Conservation (phyloP, 805 yeast species). For the Candida maris region DNA sequence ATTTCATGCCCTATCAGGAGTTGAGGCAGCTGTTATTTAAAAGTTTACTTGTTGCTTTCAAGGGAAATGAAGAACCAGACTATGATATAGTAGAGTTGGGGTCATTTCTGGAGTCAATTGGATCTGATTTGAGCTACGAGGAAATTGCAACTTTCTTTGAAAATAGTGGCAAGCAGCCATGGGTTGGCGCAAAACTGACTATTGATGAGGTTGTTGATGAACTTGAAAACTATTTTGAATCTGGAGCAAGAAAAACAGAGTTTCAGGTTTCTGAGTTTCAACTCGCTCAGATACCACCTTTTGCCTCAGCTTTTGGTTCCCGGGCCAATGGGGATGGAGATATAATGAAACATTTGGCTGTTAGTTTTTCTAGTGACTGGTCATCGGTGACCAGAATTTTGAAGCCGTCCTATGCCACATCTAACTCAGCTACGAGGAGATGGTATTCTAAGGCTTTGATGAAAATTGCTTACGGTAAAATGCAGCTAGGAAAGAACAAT, state of each 20-base stretch:
- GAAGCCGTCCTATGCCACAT: constrained; percentile 68
- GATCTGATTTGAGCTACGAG: constrained; percentile 51
- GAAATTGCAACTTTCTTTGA: constrained; percentile 54
- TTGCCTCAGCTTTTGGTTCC: constrained; percentile 48
- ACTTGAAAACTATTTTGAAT: constrained; percentile 41
- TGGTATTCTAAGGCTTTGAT: constrained; percentile 86
- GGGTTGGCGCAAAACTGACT: constrained; percentile 52
- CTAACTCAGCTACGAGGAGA: constrained; percentile 76
- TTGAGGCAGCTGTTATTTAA: constrained; percentile 71
- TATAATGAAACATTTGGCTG: constrained; percentile 80
- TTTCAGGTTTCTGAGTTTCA: constrained; percentile 18
- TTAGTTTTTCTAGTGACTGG: constrained; percentile 80
- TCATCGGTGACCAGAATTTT: constrained; percentile 60
- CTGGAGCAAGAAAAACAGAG: constrained; percentile 7
- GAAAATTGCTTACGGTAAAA: constrained; percentile 84
- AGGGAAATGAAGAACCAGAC: constrained; percentile 43
- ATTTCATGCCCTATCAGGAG: constrained; percentile 62
- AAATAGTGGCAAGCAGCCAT: constrained; percentile 40
- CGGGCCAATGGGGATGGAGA: constrained; percentile 58
- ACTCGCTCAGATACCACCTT: constrained; percentile 54
- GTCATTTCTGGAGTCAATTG: constrained; percentile 61
- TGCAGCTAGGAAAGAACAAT: constrained; percentile 80
- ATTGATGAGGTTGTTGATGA: constrained; percentile 43
- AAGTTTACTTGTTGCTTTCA: constrained; percentile 45
- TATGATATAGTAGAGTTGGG: constrained; percentile 59